phyloP scores from a whole-genome alignment of 1,139 yeast genomes.

The Saccharomyces hybrid region DNA sequence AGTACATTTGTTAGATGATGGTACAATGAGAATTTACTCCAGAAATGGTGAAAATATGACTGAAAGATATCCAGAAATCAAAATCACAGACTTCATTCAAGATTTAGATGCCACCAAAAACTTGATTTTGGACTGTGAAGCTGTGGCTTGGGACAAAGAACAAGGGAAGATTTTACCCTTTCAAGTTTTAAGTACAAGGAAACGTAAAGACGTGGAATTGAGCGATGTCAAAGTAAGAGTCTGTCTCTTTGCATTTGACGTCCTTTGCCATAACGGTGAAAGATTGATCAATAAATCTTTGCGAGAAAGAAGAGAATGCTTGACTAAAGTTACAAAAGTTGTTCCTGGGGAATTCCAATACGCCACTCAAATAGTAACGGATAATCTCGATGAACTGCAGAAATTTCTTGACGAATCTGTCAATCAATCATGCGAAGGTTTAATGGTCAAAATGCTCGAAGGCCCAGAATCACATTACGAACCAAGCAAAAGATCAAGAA shows the following conservation, averaged over 20 bases:
- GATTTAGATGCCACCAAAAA: slow-evolving; percentile 37
- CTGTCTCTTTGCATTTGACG: slow-evolving; percentile 86
- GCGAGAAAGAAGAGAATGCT: slow-evolving; percentile 56
- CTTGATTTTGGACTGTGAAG: slow-evolving; percentile 87
- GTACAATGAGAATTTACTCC: slow-evolving; percentile 70
- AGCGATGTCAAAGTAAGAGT: slow-evolving; percentile 84
- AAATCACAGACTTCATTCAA: slow-evolving; percentile 53
- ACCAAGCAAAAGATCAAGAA: slow-evolving; percentile 89
- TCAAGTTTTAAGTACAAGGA: slow-evolving; percentile 85
- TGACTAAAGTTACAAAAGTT: slow-evolving; percentile 49
- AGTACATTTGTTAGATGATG: slow-evolving; percentile 65
- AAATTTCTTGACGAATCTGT: slow-evolving; percentile 83
- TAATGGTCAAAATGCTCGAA: slow-evolving; percentile 86
- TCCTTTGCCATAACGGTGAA: slow-evolving; percentile 63
- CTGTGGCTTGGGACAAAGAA: slow-evolving; percentile 94
- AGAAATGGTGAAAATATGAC: slow-evolving; percentile 97
- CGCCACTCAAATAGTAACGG: slow-evolving; percentile 69
- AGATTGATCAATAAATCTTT: slow-evolving; percentile 63
- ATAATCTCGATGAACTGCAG: slow-evolving; percentile 73
- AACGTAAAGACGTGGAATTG: slow-evolving; percentile 84
- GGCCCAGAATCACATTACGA: slow-evolving; percentile 80
- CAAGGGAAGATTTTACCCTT: slow-evolving; percentile 76
- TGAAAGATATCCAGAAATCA: slow-evolving; percentile 86
- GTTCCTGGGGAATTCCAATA: slow-evolving; percentile 74
- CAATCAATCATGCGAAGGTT: slow-evolving; percentile 86